A percentile compares a stretch with the other conserved stretches of the same genome.
Conservation (phyloP, 1,284 basidiomycete genomes). For the Leucoagaricus sp. region DNA sequence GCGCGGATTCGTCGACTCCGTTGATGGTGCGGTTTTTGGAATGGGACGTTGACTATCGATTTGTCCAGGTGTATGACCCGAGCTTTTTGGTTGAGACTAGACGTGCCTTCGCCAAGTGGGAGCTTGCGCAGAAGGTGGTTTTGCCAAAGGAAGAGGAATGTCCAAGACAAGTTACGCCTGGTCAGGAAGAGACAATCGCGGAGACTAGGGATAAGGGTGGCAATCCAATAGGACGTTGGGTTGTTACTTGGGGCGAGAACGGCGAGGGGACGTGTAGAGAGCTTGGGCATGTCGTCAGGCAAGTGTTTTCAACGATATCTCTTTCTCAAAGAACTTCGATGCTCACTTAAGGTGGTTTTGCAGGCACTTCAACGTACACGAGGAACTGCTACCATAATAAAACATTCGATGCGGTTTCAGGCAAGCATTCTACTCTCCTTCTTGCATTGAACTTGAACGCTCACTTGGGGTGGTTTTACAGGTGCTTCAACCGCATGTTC, state of each 20-base stretch:
- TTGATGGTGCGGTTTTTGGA: neutral
- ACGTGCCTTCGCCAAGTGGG: conserved; percentile 82
- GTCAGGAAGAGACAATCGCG: conserved; percentile 73
- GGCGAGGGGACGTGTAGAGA: conserved; percentile 62
- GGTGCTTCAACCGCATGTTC: no score
- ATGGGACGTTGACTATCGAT: conserved; percentile 30
- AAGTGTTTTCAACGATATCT: conserved; percentile 22
- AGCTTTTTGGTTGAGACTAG: conserved; percentile 69
- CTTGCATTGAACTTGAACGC: no score
- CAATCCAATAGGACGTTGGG: conserved; percentile 71
- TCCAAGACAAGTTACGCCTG: conserved; percentile 42
- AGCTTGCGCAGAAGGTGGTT: conserved; percentile 60
- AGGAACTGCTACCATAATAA: conserved; percentile 62
- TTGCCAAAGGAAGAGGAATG: conserved; percentile 39
- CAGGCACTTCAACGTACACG: conserved; percentile 84
- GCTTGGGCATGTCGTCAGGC: conserved; percentile 66
- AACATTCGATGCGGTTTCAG: no score
- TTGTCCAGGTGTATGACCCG: conserved; percentile 66
- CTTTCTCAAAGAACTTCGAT: neutral
- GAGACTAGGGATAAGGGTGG: conserved; percentile 71
- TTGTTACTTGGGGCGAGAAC: conserved; percentile 70
- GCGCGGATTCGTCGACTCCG: neutral
- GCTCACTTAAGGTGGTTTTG: conserved; percentile 13
- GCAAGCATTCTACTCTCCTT: no score
- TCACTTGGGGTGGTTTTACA: no score